Percentiles rank a stretch among this genome's conserved stretches.
These are phyloP conservation scores for Phytophthora citricola DNA, from an alignment of 352 stramenopile genomes.

Conservation along the genomic window DNA sequence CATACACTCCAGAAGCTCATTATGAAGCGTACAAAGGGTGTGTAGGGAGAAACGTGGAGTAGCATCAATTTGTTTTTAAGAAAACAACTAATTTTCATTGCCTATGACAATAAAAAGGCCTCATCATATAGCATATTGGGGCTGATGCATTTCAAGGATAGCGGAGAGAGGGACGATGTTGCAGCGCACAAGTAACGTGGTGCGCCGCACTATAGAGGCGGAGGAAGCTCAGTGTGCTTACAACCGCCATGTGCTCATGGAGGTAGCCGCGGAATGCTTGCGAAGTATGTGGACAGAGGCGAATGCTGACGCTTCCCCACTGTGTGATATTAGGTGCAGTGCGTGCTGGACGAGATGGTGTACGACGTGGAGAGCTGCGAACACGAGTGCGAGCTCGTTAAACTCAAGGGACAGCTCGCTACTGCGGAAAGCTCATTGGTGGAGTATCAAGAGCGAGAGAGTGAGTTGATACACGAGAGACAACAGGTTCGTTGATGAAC, in stretches of 20 bases:
- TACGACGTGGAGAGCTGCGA: constrained; percentile 82
- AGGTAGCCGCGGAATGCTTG: constrained; percentile 34
- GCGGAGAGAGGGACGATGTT: constrained; percentile 38
- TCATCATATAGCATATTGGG: too few relatives aligned
- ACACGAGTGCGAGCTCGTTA: constrained; percentile 57
- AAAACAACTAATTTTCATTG: too few relatives aligned
- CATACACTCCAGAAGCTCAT: not conserved
- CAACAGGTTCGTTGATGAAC: constrained; percentile 49
- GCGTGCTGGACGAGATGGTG: constrained; percentile 81
- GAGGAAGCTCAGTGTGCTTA: constrained; percentile 56
- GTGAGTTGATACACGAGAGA: constrained; percentile 61
- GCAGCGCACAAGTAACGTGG: constrained; percentile 39
- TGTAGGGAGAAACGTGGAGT: too few relatives aligned
- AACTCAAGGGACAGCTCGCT: constrained; percentile 46
- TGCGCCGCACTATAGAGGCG: constrained; percentile 43
- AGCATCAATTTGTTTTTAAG: too few relatives aligned
- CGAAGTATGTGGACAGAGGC: not conserved
- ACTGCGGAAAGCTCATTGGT: constrained; percentile 38
- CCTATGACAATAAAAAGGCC: too few relatives aligned
- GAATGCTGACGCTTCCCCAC: not conserved
- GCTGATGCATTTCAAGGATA: constrained; percentile 17
- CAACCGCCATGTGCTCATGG: constrained; percentile 47
- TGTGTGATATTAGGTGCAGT: constrained; percentile 50
- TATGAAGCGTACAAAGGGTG: not conserved
- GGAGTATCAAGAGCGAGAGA: constrained; percentile 69